A percentile compares a stretch with the other conserved stretches of the same genome.
These are phyloP conservation scores for Colletotrichum higginsianum DNA, from an alignment of 2,329 filamentous ascomycete species.

Conservation along the genomic window DNA sequence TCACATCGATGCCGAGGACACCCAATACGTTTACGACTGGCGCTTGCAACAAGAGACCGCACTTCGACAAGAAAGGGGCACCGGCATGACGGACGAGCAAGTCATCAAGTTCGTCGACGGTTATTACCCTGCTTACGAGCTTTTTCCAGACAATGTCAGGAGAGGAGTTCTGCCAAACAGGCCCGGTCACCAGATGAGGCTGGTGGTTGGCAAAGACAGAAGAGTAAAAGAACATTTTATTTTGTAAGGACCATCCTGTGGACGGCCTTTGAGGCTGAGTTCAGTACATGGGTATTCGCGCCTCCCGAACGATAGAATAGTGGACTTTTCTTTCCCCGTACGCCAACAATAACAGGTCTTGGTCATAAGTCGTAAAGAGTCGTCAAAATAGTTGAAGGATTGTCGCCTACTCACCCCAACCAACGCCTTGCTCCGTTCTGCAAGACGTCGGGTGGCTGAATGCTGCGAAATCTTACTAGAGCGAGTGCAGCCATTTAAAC, in stretches of 20 bases:
- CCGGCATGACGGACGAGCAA: constrained; percentile 86
- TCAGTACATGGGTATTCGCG: neutral
- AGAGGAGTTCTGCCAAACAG: constrained; percentile 68
- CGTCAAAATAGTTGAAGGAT: constrained; percentile 34
- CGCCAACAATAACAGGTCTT: constrained; percentile 20
- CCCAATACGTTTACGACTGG: constrained; percentile 87
- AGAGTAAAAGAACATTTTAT: constrained; percentile 70
- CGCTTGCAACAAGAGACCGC: constrained; percentile 83
- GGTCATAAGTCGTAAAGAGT: constrained; percentile 41
- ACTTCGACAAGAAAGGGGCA: constrained; percentile 76
- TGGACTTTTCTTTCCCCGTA: neutral
- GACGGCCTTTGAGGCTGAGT: neutral
- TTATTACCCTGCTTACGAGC: constrained; percentile 81
- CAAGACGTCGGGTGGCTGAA: neutral
- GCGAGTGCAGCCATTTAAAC: constrained; percentile 42
- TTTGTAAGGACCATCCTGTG: constrained; percentile 53
- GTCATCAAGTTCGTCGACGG: constrained; percentile 81
- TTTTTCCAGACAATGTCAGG: constrained; percentile 74
- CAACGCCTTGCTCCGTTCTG: constrained; percentile 1
- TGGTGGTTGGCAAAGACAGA: constrained; percentile 74
- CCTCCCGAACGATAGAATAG: neutral
- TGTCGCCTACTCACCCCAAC: constrained; percentile 23
- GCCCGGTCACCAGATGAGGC: constrained; percentile 70
- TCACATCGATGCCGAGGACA: constrained; percentile 78
- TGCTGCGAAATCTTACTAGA: neutral